Evolutionary conservation across 2,329 filamentous ascomycete species (phyloP).

Genomic region (Diaporthe citri): DNA sequence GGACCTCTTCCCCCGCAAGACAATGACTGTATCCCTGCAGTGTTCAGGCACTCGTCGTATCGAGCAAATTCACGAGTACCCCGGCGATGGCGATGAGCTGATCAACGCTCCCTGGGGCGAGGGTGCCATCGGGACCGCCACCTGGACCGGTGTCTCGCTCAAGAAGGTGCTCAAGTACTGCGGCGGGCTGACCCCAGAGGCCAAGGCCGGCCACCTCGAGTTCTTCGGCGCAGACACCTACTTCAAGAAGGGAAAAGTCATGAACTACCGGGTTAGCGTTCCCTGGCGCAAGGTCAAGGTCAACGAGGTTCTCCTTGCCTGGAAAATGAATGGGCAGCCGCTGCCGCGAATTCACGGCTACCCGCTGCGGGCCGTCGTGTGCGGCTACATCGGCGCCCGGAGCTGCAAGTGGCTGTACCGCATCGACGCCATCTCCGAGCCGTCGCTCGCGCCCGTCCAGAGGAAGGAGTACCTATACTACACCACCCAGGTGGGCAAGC

Average conservation of each 20-base stretch:
- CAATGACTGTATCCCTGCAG: slow-evolving; percentile 73
- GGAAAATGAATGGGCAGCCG: slow-evolving; percentile 78
- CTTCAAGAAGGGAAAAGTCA: slow-evolving; percentile 74
- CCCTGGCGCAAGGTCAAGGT: slow-evolving; percentile 76
- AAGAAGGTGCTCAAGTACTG: slow-evolving; percentile 80
- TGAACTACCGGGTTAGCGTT: slow-evolving; percentile 77
- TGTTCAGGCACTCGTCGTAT: slow-evolving; percentile 78
- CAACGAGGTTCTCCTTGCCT: slow-evolving; percentile 76
- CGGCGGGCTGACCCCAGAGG: slow-evolving; percentile 64
- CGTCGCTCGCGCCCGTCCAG: slow-evolving; percentile 72
- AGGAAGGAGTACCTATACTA: slow-evolving; percentile 77
- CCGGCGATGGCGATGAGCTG: slow-evolving; percentile 75
- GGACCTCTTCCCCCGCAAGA: slow-evolving; percentile 68
- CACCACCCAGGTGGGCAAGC: slow-evolving; percentile 75
- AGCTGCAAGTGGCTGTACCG: slow-evolving; percentile 74
- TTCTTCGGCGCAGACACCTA: slow-evolving; percentile 80
- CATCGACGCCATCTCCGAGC: slow-evolving; percentile 70
- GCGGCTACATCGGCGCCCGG: slow-evolving; percentile 77
- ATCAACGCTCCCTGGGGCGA: slow-evolving; percentile 70
- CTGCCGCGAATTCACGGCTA: slow-evolving; percentile 76
- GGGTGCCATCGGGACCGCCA: slow-evolving; percentile 76
- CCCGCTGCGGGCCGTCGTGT: slow-evolving; percentile 72
- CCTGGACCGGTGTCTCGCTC: slow-evolving; percentile 72
- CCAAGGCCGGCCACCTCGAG: slow-evolving; percentile 72
- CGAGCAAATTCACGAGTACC: slow-evolving; percentile 75